Conservation (phyloP, 2,329 filamentous ascomycete species). For the Phaeosphaeriaceae sp. region DNA sequence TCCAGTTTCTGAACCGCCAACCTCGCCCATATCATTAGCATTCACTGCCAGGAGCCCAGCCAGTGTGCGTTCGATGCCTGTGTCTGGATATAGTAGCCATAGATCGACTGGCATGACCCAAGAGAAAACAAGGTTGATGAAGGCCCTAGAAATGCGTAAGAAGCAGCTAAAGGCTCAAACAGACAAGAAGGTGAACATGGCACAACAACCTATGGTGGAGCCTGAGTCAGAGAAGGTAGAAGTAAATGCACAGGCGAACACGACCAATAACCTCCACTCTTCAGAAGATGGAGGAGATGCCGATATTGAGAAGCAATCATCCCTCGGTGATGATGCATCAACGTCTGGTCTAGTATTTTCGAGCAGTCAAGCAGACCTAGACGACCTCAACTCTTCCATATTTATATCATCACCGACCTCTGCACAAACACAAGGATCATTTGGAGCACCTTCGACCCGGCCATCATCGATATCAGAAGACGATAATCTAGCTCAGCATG, state of each 20-base stretch:
- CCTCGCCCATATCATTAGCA: conserved; percentile 48
- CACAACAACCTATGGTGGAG: conserved; percentile 18
- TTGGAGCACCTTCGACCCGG: conserved; percentile 45
- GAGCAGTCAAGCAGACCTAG: conserved; percentile 36
- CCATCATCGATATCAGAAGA: conserved; percentile 50
- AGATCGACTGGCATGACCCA: conserved; percentile 71
- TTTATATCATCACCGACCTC: conserved; percentile 48
- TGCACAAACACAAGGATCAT: conserved; percentile 47
- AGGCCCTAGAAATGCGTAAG: conserved; percentile 88
- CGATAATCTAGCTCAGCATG: conserved; percentile 29
- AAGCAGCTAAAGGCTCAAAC: conserved; percentile 67
- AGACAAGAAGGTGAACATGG: conserved; percentile 34
- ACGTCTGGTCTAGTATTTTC: conserved; percentile 62
- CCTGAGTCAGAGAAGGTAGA: conserved; percentile 10
- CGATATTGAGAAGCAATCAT: conserved; percentile 17
- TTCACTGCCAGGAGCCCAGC: conserved; percentile 48
- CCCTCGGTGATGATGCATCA: conserved; percentile 20
- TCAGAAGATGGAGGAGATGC: conserved; percentile 11
- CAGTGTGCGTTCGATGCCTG: conserved; percentile 54
- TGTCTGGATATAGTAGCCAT: conserved; percentile 42
- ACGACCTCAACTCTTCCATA: conserved; percentile 43
- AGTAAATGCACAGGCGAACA: neutral
- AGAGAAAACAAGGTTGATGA: conserved; percentile 92
- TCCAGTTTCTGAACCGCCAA: conserved; percentile 42
- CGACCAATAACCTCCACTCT: conserved; percentile 6